phyloP scores from a whole-genome alignment of 495 filamentous ascomycete species.

The Hypoxylon lenormandii region DNA sequence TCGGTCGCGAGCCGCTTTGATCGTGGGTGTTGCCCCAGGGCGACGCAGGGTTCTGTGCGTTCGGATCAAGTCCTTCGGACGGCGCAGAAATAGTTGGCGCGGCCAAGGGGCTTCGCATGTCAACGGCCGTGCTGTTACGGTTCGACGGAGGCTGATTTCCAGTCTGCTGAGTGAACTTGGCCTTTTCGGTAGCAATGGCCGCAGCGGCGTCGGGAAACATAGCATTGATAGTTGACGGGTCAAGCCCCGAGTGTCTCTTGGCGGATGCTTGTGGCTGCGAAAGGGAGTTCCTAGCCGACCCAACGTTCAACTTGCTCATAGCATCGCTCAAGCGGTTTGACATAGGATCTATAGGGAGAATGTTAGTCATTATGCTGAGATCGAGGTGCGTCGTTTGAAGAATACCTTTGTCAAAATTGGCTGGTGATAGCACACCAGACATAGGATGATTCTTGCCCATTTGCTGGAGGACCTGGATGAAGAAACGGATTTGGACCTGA shows the following conservation, averaged over 20 bases:
- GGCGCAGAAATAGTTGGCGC: slow-evolving; percentile 79
- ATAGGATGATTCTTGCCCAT: slow-evolving; percentile 98
- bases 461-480: slow-evolving; percentile 97
- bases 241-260: slow-evolving; percentile 92
- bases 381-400: slow-evolving; percentile 5
- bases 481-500: slow-evolving; percentile 98
- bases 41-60: slow-evolving; percentile 73
- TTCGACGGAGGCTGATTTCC: slow-evolving; percentile 90
- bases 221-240: slow-evolving; percentile 92
- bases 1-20: slow-evolving; percentile 75
- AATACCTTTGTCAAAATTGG: slow-evolving; percentile 96
- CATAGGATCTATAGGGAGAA: slow-evolving; percentile 81
- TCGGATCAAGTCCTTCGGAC: slow-evolving; percentile 62
- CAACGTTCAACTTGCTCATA: slow-evolving; percentile 92
- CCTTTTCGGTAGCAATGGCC: slow-evolving; percentile 96
- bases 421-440: slow-evolving; percentile 93
- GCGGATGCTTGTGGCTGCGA: slow-evolving; percentile 77
- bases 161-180: slow-evolving; percentile 93
- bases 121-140: slow-evolving; percentile 88
- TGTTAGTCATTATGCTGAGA: slow-evolving; percentile 11
- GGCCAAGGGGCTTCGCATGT: slow-evolving; percentile 80
- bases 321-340: slow-evolving; percentile 94
- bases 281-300: slow-evolving; percentile 86
- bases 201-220: slow-evolving; percentile 99
- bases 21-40: slow-evolving; percentile 76